These are phyloP conservation scores for Linum lewisii DNA, from an alignment of 345 rosid genomes.

Conservation along the genomic window DNA sequence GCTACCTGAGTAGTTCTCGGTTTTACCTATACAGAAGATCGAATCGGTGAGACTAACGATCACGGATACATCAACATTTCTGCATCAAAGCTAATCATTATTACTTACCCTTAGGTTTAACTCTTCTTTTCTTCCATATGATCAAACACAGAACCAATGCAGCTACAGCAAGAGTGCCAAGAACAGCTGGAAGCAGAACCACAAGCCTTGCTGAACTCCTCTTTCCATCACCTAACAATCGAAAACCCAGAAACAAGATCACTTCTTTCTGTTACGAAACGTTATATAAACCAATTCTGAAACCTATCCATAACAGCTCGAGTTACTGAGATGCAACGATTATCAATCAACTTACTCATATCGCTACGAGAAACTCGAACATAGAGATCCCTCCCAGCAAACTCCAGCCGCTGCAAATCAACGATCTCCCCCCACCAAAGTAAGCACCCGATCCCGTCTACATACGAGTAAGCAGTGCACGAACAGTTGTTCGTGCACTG, in stretches of 20 bases:
- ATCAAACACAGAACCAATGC: background rate
- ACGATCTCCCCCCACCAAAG: conserved; percentile 10
- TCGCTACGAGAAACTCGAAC: conserved; percentile 12
- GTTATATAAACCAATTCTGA: too few species aligned
- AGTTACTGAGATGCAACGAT: too few species aligned
- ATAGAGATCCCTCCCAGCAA: conserved; percentile 12
- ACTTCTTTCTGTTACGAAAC: too few species aligned
- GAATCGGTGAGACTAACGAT: too few species aligned
- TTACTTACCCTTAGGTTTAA: background rate
- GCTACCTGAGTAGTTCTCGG: background rate
- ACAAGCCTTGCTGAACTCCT: background rate
- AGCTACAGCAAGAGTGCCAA: background rate
- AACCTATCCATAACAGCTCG: too few species aligned
- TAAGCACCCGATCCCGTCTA: conserved; percentile 11
- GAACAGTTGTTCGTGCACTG: conserved; percentile 3
- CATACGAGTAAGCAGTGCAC: conserved; percentile 16
- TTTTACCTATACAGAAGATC: background rate
- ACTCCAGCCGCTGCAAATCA: conserved; percentile 9
- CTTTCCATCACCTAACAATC: background rate
- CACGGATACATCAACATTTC: too few species aligned
- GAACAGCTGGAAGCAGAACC: background rate
- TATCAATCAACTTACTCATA: background rate
- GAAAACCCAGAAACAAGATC: too few species aligned
- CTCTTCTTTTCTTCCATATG: background rate
- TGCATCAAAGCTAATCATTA: too few species aligned